Conservation (phyloP, 768 basidiomycete species). For the Hirschioporus abietinus region DNA sequence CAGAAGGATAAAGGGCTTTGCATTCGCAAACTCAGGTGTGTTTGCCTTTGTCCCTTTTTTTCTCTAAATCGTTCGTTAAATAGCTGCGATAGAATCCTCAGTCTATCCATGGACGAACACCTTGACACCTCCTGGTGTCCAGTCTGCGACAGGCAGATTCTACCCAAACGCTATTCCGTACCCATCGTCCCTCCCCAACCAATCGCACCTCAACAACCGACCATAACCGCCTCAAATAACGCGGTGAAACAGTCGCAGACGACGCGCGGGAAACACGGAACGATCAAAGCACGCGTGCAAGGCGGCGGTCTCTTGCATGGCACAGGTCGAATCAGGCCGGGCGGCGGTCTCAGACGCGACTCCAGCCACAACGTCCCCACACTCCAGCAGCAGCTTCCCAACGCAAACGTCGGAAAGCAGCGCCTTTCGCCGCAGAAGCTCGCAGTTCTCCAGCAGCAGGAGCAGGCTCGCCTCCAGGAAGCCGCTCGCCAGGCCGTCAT, state of each 20-base stretch:
- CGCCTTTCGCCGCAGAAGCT: slow-evolving; percentile 15
- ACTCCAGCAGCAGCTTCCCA: slow-evolving; percentile 14
- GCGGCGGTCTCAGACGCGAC: slow-evolving; percentile 26
- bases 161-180: slow-evolving; percentile 68
- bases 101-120: slow-evolving; percentile 25
- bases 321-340: slow-evolving; percentile 57
- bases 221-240: slow-evolving; percentile 16
- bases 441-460: slow-evolving; percentile 19
- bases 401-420: slow-evolving; percentile 11
- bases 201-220: slow-evolving; percentile 15
- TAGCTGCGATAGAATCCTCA: too few relatives aligned
- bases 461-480: slow-evolving; percentile 12
- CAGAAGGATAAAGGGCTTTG: too few relatives aligned
- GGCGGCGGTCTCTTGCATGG: slow-evolving; percentile 57
- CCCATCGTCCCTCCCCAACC: slow-evolving; percentile 28
- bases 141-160: slow-evolving; percentile 69
- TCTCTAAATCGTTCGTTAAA: slow-evolving; percentile 14
- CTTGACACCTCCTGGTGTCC: slow-evolving; percentile 80
- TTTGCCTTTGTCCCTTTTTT: slow-evolving; percentile 8
- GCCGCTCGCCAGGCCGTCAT: slow-evolving; percentile 15
- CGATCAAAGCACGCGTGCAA: slow-evolving; percentile 27
- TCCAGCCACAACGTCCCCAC: slow-evolving; percentile 37
- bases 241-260: slow-evolving; percentile 25
- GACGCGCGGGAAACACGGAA: slow-evolving; percentile 28
- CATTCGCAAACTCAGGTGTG: too few relatives aligned